A percentile compares a stretch with the other conserved stretches of the same genome.
Evolutionary conservation across 495 filamentous ascomycete genomes (phyloP).

Genomic region (Antarctomyces pellizariae): DNA sequence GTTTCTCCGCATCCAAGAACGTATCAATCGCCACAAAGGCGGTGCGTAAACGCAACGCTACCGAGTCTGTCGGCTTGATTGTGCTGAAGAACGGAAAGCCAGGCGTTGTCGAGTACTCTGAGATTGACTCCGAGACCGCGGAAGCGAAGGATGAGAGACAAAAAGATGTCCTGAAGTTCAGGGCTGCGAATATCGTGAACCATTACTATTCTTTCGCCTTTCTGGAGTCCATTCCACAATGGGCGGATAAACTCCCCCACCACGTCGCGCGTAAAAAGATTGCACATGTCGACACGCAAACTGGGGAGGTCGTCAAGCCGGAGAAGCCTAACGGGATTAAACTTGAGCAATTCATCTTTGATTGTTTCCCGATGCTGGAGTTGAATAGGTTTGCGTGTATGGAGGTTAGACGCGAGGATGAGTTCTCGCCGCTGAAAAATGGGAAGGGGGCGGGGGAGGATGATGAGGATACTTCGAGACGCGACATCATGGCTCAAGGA

Average conservation of each 20-base stretch:
- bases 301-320: conserved; percentile 62
- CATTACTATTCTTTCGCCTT: conserved; percentile 97
- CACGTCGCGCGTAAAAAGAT: conserved; percentile 99
- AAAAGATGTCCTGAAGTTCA: conserved; percentile 63
- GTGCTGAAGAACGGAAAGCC: conserved; percentile 86
- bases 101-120: conserved; percentile 96
- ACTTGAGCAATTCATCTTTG: conserved; percentile 97
- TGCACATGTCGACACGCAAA: conserved; percentile 52
- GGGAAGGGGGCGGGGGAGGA: conserved; percentile 77
- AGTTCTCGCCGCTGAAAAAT: conserved; percentile 98
- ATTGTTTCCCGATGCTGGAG: conserved; percentile 79
- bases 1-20: conserved; percentile 67
- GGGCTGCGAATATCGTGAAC: conserved; percentile 98
- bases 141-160: conserved; percentile 78
- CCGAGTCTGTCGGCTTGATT: conserved; percentile 90
- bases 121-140: conserved; percentile 71
- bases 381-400: conserved; percentile 81
- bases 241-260: conserved; percentile 68
- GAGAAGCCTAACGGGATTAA: conserved; percentile 94
- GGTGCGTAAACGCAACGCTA: conserved; percentile 90
- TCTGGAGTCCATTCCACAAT: conserved; percentile 71
- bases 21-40: conserved; percentile 98
- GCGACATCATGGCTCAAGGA: conserved; percentile 77
- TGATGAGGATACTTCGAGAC: conserved; percentile 75
- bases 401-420: conserved; percentile 90